A percentile compares a stretch with the other conserved stretches of the same genome.
phyloP scores from a whole-genome alignment of 2,329 filamentous ascomycete species.

The Calonectria fujianensis region DNA sequence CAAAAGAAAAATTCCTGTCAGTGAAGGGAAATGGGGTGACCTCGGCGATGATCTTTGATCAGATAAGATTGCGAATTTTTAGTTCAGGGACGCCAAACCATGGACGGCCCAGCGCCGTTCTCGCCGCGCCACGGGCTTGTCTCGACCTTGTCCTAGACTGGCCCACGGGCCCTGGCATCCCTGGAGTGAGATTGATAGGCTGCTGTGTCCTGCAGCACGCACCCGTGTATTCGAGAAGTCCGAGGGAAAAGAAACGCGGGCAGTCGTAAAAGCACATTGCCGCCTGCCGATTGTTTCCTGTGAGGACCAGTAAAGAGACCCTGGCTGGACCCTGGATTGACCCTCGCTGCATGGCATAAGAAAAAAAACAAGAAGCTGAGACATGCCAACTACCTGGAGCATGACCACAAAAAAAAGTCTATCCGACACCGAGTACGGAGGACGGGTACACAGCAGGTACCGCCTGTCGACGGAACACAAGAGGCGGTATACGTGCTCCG shows the following conservation, averaged over 20 bases:
- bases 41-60: constrained; percentile 61
- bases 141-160: constrained; percentile 19
- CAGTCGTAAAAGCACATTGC: constrained; percentile 17
- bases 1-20: constrained; percentile 20
- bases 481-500: constrained; percentile 19
- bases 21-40: constrained; percentile 44
- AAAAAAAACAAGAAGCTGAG: constrained; percentile 1
- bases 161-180: constrained; percentile 28
- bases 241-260: constrained; percentile 13
- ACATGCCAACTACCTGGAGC: background rate
- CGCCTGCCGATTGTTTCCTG: constrained; percentile 2
- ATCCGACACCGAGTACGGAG: constrained; percentile 22
- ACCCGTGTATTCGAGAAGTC: constrained; percentile 28
- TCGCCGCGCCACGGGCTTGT: constrained; percentile 30
- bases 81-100: constrained; percentile 35
- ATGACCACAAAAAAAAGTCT: constrained; percentile 19
- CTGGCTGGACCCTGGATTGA: constrained; percentile 17
- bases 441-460: background rate
- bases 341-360: constrained; percentile 2
- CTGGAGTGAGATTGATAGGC: constrained; percentile 19
- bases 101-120: constrained; percentile 17
- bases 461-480: background rate
- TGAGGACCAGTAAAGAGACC: constrained; percentile 3
- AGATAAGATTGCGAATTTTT: constrained; percentile 51
- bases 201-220: constrained; percentile 8